A percentile compares a stretch with the other conserved stretches of the same genome.
Evolutionary conservation across 2,329 filamentous ascomycete species (phyloP).

Genomic region (Xylaria sp.): DNA sequence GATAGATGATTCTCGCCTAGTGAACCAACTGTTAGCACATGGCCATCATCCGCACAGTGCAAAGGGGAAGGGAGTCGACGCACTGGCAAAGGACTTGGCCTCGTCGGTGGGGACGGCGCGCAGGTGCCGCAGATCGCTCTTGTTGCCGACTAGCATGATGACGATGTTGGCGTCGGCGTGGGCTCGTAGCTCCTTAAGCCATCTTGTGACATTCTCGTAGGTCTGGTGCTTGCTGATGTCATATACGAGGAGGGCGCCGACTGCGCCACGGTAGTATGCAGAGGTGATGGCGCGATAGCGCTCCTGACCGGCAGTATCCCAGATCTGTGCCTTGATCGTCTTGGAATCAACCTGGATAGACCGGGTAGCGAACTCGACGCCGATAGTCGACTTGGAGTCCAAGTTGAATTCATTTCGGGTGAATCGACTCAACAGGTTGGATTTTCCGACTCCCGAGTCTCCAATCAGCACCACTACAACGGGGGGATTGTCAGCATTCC

Average conservation of each 20-base stretch:
- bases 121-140: slow-evolving; percentile 99
- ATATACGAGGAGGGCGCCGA: slow-evolving; percentile 97
- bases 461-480: slow-evolving; percentile 91
- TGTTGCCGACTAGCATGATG: slow-evolving; percentile 99
- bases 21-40: slow-evolving; percentile 44
- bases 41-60: not conserved
- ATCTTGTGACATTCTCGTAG: slow-evolving; percentile 98
- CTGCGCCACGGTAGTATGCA: slow-evolving; percentile 97
- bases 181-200: slow-evolving; percentile 98
- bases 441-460: slow-evolving; percentile 99
- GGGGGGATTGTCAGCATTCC: slow-evolving; percentile 43
- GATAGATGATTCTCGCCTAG: slow-evolving; percentile 96
- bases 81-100: slow-evolving; percentile 97
- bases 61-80: slow-evolving; percentile 44
- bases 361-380: slow-evolving; percentile 97
- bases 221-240: slow-evolving; percentile 99
- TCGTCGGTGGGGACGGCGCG: slow-evolving; percentile 97
- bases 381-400: slow-evolving; percentile 99
- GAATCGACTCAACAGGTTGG: slow-evolving; percentile 99
- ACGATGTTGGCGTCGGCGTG: slow-evolving; percentile 99
- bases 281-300: slow-evolving; percentile 99
- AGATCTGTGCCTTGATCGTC: slow-evolving; percentile 99
- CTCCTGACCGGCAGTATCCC: slow-evolving; percentile 99
- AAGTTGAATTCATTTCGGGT: slow-evolving; percentile 99
- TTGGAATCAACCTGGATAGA: slow-evolving; percentile 99